Evolutionary conservation across 805 yeast genomes (phyloP), one percentile per base, ranked within the genome.

Genomic region (Lachancea fermentati): DNA sequence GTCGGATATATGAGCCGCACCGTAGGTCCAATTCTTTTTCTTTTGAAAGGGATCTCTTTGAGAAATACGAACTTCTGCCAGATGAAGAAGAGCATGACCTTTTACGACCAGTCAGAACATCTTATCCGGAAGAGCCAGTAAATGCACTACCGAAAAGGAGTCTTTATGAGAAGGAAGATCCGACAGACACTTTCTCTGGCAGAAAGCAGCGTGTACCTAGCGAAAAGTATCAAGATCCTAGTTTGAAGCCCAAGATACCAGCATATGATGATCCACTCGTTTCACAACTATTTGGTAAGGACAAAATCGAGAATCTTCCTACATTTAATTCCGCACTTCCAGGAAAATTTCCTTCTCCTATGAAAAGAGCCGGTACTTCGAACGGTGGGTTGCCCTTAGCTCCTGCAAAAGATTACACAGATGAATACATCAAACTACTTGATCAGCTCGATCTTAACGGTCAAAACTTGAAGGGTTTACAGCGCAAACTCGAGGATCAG

Each of bases 271-370:
- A 53, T 30, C 56, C 57, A 2, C 28, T 57, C n/a, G 34, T 57
- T 18, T 51, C 56, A 7, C 50, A 39, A 30, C 43, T 57, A 7
- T 53, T 57, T 24, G 45, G 45, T 13, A 46, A 41, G 32, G 37
- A 33, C 4, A 30, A 29, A 13, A 22, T 30, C 15, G 30, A 32
- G 5, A 39, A n/a, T 12, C 30, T 30, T 32, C 14, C 15, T 32
- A 14, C 26, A 8, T 13, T 34, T 18, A 14, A 9, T 4, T 16
- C 34, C 4, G 33, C 40, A 2, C 31, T 57, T 14, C 65, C 65
- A 3, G 65, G 65, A 8, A 57, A 57, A 37, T 60, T 56, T 32
- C 62, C 62, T n/a, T 51, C 61, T 2, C 60, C 63, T 15, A 19
- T 24, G 13, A 48, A 46, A 30, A 18, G 16, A 22, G 26, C 11